Evolutionary conservation across 1,284 basidiomycete genomes (phyloP).

Genomic region (Irpex sp.): DNA sequence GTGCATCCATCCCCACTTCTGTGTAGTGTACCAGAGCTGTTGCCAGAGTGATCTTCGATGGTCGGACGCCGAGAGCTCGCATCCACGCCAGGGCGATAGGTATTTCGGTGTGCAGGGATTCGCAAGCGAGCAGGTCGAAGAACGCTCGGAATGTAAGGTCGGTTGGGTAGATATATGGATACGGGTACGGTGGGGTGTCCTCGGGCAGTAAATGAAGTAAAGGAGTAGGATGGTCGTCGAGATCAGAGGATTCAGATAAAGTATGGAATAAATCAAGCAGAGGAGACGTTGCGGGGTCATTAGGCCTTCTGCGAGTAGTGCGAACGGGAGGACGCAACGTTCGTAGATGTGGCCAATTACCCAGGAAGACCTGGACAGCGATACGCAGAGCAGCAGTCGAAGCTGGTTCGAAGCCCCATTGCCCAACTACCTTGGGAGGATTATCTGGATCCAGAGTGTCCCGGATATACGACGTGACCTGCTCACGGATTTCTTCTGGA

Average conservation of each 20-base stretch:
- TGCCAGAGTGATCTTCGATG: conserved; percentile 53
- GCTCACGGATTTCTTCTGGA: not conserved
- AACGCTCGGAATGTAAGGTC: conserved; percentile 56
- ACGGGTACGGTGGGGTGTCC: conserved; percentile 9
- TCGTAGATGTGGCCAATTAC: conserved; percentile 40
- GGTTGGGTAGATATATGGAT: conserved; percentile 45
- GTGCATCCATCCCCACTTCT: conserved; percentile 62
- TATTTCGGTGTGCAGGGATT: conserved; percentile 52
- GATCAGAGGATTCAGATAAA: not conserved
- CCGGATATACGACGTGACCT: conserved; percentile 23
- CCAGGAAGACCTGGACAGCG: conserved; percentile 49
- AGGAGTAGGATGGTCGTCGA: not conserved
- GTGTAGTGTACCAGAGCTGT: conserved; percentile 67
- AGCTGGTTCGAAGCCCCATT: conserved; percentile 48
- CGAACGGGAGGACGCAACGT: conserved; percentile 24
- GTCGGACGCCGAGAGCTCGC: conserved; percentile 53
- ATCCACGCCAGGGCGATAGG: conserved; percentile 79
- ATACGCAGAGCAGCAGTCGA: conserved; percentile 42
- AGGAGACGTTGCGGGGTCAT: conserved; percentile 23
- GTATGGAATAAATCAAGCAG: conserved; percentile 19
- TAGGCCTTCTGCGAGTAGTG: conserved; percentile 28
- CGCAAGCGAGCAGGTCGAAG: conserved; percentile 58
- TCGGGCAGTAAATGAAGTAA: conserved; percentile 8
- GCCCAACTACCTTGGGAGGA: conserved; percentile 17
- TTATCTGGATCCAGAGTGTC: conserved; percentile 22